phyloP scores from a whole-genome alignment of 352 stramenopile species.

The Globisporangium carolinianum region DNA sequence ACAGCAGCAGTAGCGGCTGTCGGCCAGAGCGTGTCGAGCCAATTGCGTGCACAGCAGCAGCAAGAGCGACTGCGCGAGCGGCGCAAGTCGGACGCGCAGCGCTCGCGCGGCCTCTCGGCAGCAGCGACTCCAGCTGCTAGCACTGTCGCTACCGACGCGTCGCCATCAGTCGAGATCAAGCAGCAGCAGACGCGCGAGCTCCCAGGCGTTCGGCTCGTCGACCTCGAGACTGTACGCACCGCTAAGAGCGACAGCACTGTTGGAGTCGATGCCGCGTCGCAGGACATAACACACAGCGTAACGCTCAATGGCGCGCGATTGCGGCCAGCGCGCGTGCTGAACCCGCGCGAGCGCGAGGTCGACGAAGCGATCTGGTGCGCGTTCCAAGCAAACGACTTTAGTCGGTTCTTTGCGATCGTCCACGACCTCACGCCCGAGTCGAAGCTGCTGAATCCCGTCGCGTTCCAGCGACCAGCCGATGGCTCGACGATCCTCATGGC shows the following conservation, averaged over 20 bases:
- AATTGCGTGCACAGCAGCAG: constrained; percentile 45
- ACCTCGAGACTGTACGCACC: constrained; percentile 35
- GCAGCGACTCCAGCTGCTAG: not conserved
- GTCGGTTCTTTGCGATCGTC: constrained; percentile 64
- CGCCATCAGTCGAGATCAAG: constrained; percentile 34
- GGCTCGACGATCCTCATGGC: constrained; percentile 76
- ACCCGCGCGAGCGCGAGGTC: constrained; percentile 66
- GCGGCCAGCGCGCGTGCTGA: constrained; percentile 62
- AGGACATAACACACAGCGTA: constrained; percentile 6
- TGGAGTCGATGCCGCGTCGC: not conserved
- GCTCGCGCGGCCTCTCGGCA: constrained; percentile 33
- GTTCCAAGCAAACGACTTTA: constrained; percentile 77
- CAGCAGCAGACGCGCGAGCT: constrained; percentile 56
- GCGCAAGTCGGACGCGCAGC: constrained; percentile 45
- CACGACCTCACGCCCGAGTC: constrained; percentile 34
- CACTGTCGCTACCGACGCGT: not conserved
- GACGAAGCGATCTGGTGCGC: constrained; percentile 77
- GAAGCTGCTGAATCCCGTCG: constrained; percentile 23
- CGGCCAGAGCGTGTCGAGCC: constrained; percentile 11
- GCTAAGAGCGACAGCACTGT: constrained; percentile 3
- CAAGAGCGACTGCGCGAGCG: constrained; percentile 42
- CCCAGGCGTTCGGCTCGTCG: constrained; percentile 55
- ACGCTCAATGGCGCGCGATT: constrained; percentile 54
- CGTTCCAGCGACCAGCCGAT: constrained; percentile 71
- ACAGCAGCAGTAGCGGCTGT: not conserved